phyloP scores from a whole-genome alignment of 2,329 filamentous ascomycete genomes.

The Xylogone sp. region DNA sequence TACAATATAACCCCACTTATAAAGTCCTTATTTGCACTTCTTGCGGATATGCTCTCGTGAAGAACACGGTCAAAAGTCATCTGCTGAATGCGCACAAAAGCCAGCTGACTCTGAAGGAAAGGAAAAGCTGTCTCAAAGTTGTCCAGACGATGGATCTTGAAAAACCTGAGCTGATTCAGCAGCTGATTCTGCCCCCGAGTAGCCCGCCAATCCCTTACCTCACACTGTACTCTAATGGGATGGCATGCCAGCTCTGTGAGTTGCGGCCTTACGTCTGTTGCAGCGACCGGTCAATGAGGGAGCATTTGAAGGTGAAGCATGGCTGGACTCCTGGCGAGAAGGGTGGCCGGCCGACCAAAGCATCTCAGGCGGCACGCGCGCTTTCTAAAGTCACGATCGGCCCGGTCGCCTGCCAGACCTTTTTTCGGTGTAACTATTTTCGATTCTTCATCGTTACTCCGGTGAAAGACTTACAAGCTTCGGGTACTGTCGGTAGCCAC shows the following conservation, averaged over 20 bases:
- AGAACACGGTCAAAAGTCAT: neutral
- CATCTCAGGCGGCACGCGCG: too few relatives aligned
- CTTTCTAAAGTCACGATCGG: too few relatives aligned
- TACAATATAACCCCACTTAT: neutral
- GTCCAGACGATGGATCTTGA: neutral
- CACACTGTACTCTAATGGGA: neutral
- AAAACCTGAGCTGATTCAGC: neutral
- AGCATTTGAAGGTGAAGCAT: neutral
- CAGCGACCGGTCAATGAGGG: neutral
- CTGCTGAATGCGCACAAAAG: neutral
- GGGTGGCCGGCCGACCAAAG: neutral
- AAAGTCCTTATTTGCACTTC: constrained; percentile 1
- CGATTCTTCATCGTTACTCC: too few relatives aligned
- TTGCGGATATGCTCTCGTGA: neutral
- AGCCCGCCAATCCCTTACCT: neutral
- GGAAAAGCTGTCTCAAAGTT: neutral
- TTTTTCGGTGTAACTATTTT: too few relatives aligned
- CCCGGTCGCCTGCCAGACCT: too few relatives aligned
- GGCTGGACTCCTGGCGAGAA: neutral
- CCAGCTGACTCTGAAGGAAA: neutral
- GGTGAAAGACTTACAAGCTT: too few relatives aligned
- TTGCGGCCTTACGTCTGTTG: neutral
- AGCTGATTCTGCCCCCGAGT: neutral
- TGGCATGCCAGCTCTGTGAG: neutral
- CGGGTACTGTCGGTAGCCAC: too few relatives aligned